Evolutionary conservation across 305 asterid genomes (phyloP), one percentile per base, ranked within the genome.

Genomic region (Withania somnifera): DNA sequence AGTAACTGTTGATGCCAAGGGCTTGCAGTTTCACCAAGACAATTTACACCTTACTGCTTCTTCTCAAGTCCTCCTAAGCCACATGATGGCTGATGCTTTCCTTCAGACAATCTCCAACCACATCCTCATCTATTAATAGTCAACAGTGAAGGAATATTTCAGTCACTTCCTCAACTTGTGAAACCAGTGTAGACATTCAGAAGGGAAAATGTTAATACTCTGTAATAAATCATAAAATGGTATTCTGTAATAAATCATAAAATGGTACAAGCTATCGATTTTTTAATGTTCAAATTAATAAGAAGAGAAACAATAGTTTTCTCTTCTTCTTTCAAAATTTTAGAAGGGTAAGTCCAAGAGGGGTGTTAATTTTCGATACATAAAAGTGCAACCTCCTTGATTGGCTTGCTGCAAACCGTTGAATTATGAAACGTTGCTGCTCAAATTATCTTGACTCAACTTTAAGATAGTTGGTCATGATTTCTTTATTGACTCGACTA

Each of bases 1-100:
- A 11, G 78, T 57, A 69, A 81, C 86, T n/a, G 86, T 88, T 20
- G 91, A 86, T 80, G 91, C 87, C 3, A 82, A 76, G 63, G 91
- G 91, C 40, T 58, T 38, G 45, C 45, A 6, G 19, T 45, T 86
- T 42, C 73, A 71, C 71, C 86, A 87, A 7, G 91, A 88, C 83
- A 56, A 20, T 56, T 83, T 88, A 81, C 91, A 88, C 53, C 89
- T 88, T n/a, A 81, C 85, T 66, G 87, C 89, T 36, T 28, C 85
- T 13, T 80, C 88, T 1, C 89, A 88, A 68, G 82, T 85, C 53
- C 77, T 60, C 51, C 82, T 88, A 15, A 87, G 91, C 45, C 57
- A 84, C 30, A 88, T 84, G 87, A 54, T 88, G 78, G 89, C 87
- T 17, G 79, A 85, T 63, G 80, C 87, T 61, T 83, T 83, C 3